phyloP scores from a whole-genome alignment of 2,329 filamentous ascomycete species.

The Pseudogymnoascus sp. region DNA sequence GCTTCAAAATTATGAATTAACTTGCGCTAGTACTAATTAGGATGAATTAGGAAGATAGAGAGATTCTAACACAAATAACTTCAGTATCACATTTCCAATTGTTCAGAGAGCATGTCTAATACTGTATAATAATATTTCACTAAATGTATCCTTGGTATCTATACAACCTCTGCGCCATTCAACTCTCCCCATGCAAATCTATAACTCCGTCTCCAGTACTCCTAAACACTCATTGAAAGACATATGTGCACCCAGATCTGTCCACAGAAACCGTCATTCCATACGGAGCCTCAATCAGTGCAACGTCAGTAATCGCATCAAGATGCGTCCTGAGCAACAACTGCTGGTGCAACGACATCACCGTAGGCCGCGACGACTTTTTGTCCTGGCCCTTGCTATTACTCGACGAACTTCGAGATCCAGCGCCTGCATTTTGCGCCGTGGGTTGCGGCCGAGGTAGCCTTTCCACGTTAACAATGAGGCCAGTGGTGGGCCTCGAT shows the following conservation, averaged over 20 bases:
- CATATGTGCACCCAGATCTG: constrained; percentile 79
- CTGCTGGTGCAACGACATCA: constrained; percentile 84
- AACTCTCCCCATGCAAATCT: neutral
- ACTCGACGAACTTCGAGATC: constrained; percentile 23
- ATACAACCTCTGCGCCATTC: constrained; percentile 6
- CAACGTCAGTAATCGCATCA: constrained; percentile 81
- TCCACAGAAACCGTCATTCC: constrained; percentile 90
- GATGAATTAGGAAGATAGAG: neutral
- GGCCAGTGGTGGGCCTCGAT: constrained; percentile 53
- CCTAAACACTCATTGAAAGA: constrained; percentile 44
- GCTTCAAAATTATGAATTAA: constrained; percentile 8
- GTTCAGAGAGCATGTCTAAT: neutral
- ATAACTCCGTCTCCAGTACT: neutral
- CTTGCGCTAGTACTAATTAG: constrained; percentile 1
- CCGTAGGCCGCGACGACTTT: constrained; percentile 63
- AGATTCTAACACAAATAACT: neutral
- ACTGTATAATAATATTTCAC: neutral
- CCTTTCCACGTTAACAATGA: constrained; percentile 59
- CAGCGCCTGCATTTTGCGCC: constrained; percentile 27
- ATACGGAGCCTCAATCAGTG: constrained; percentile 82
- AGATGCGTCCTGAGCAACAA: constrained; percentile 78
- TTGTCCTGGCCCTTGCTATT: constrained; percentile 23
- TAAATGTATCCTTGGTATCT: constrained; percentile 8
- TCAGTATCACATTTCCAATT: neutral
- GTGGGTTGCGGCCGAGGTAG: constrained; percentile 24